Base-by-base conservation (phyloP, 2,329 filamentous ascomycete genomes). In the Thelonectria discophora region DNA sequence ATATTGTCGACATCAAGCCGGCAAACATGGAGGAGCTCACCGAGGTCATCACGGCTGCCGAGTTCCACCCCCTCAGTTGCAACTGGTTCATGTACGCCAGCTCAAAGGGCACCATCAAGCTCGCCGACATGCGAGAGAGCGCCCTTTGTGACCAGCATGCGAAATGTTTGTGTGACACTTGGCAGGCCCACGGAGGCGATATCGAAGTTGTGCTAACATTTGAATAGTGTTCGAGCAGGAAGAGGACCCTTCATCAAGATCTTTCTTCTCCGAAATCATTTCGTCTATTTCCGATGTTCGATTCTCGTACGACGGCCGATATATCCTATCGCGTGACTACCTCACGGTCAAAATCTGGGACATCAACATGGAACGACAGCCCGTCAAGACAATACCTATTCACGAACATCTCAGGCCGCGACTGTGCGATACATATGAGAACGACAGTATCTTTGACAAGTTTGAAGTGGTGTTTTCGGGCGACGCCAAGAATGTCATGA, bases 71-170 rank as follows among this genome's bases (percentile, higher is more conserved):
- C 6, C 84, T 90, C 73, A 97, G 94, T 83, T 99, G 95, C 85
- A 98, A 99, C 80, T 97, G 93, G 93, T 98, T 99, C 82, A 99
- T 99, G 94, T 99, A 98, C 77, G 95, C 95, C 71, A 98, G 94
- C 79, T 97, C 94, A 62, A 99, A 99, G 80, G 95, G 95, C 63
- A 98, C 95, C 37, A 98, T 99, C 81, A 99, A 99, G 81, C 84
- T 99, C 72, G 95, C 95, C 49, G 95, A 99, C 74, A 99, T 99
- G 95, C 89, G 95, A 73, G 91, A 97, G 83, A 97, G 93, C 74
- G 95, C 95, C 30, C 82, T 99, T 54, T 99, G 95, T 75, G 95
- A 99, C 75, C 89, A 96, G 74, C 95, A 99, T 75, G 90, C 93
- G 17, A 99, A 99, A 81, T 84, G 95, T 98, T 86, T 60, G 70